Evolutionary conservation across 1,284 basidiomycete species (phyloP).

Genomic region (Leccinum variabile): DNA sequence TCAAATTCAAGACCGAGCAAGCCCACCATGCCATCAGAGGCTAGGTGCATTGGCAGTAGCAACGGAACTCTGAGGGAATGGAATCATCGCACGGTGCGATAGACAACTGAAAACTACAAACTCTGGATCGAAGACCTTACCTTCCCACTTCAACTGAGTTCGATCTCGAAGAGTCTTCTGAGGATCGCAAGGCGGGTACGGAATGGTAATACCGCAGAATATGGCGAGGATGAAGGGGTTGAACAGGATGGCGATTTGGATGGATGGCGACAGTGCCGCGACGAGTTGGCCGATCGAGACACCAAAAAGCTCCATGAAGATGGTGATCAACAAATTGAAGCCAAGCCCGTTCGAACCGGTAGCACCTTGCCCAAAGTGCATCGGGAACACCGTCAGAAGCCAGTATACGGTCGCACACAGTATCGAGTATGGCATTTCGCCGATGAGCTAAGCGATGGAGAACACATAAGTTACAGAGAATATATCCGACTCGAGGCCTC

Average conservation of each 20-base stretch:
- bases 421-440: conserved; percentile 80
- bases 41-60: too few species aligned
- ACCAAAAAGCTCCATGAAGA: conserved; percentile 76
- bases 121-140: too few species aligned
- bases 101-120: too few species aligned
- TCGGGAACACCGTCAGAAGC: conserved; percentile 75
- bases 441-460: conserved; percentile 77
- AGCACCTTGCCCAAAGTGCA: conserved; percentile 68
- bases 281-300: conserved; percentile 77
- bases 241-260: conserved; percentile 78
- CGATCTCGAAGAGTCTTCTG: too few species aligned
- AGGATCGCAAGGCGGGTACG: conserved; percentile 44
- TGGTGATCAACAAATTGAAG: conserved; percentile 70
- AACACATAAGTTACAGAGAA: conserved; percentile 69
- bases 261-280: conserved; percentile 72
- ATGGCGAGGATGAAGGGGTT: conserved; percentile 76
- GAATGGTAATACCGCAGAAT: conserved; percentile 83
- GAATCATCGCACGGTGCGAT: too few species aligned
- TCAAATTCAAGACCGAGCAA: too few species aligned
- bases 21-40: too few species aligned
- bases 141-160: too few species aligned
- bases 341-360: conserved; percentile 67
- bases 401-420: conserved; percentile 76
- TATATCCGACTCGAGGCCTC: conserved; percentile 78
- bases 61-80: too few species aligned